phyloP scores from a whole-genome alignment of 305 asterid species.

The Fraxinus angustifolia region DNA sequence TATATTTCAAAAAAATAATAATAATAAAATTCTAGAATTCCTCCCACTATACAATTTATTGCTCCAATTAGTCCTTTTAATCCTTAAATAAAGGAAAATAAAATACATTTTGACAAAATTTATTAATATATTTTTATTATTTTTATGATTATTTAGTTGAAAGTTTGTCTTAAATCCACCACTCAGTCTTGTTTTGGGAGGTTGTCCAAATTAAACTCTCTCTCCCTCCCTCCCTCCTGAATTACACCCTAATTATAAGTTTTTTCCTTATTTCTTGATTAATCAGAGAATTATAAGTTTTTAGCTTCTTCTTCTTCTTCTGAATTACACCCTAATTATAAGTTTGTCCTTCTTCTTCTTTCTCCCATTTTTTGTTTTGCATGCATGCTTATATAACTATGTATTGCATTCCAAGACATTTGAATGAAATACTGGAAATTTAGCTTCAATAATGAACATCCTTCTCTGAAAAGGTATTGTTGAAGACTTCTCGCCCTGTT shows the following conservation, averaged over 20 bases:
- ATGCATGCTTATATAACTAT: conserved; percentile 35
- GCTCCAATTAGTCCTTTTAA: too few relatives aligned
- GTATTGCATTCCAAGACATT: conserved; percentile 19
- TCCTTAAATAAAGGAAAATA: too few relatives aligned
- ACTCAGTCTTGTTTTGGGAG: conserved; percentile 25
- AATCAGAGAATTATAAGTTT: too few relatives aligned
- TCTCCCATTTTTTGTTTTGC: background rate
- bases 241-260: too few relatives aligned
- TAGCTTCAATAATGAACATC: conserved; percentile 11
- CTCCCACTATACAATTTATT: background rate
- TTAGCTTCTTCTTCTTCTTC: background rate
- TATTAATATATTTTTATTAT: background rate
- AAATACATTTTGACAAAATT: background rate
- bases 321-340: conserved; percentile 10
- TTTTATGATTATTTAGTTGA: background rate
- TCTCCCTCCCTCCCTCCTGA: conserved; percentile 6
- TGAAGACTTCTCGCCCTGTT: background rate
- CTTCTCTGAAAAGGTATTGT: conserved; percentile 28
- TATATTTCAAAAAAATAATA: too few relatives aligned
- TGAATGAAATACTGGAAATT: conserved; percentile 23
- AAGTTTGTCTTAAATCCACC: conserved; percentile 17
- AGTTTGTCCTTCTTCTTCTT: background rate
- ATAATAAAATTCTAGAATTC: background rate
- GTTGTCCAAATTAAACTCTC: conserved; percentile 19
- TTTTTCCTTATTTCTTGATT: too few relatives aligned